Evolutionary conservation across 2,329 filamentous ascomycete genomes (phyloP).

Genomic region (Cordyceps militaris): DNA sequence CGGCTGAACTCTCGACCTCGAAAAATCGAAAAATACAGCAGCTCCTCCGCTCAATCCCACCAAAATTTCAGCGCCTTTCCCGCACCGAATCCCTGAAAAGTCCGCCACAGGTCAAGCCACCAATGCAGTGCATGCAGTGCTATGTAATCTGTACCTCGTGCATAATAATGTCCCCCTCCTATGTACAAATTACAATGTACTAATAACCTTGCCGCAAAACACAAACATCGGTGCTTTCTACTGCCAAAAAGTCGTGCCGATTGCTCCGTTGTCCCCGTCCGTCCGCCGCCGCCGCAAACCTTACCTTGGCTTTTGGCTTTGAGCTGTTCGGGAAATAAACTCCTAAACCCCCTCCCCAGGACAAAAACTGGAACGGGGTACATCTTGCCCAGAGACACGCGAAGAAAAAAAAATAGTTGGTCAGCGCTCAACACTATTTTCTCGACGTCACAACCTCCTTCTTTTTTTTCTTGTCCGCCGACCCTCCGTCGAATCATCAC

Average conservation of each 20-base stretch:
- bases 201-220: background rate
- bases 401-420: too few species aligned
- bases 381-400: too few species aligned
- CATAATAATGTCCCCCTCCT: too few species aligned
- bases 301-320: slow-evolving; percentile 6
- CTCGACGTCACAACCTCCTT: slow-evolving; percentile 1
- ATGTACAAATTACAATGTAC: too few species aligned
- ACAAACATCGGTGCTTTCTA: background rate
- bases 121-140: background rate
- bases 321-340: background rate
- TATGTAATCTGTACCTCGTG: too few species aligned
- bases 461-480: background rate
- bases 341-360: background rate
- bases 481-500: background rate
- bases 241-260: slow-evolving; percentile 6
- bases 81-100: background rate
- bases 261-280: background rate
- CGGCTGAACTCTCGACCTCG: background rate
- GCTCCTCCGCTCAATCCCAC: background rate
- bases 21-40: background rate
- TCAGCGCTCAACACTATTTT: background rate
- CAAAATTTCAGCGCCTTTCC: background rate
- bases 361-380: background rate
- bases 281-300: background rate
- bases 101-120: background rate